Percentiles rank a stretch among this genome's conserved stretches.
phyloP scores from a whole-genome alignment of 2,329 filamentous ascomycete genomes.

The Nannizziopsis arthrosporioides region DNA sequence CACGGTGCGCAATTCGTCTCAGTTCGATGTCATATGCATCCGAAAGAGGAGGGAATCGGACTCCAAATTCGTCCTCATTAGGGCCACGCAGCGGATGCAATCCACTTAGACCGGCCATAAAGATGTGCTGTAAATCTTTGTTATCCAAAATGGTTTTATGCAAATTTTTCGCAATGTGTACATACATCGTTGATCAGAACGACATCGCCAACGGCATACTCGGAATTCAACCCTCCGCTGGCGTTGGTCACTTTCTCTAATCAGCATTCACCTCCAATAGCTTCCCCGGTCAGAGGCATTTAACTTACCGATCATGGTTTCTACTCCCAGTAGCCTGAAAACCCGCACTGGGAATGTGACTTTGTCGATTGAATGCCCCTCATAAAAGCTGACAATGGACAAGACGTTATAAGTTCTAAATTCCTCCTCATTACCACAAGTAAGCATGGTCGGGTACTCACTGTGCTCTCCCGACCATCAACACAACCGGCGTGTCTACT shows the following conservation, averaged over 20 bases:
- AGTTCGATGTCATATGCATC: constrained; percentile 55
- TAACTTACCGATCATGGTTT: constrained; percentile 44
- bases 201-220: constrained; percentile 53
- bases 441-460: constrained; percentile 30
- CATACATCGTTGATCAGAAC: constrained; percentile 53
- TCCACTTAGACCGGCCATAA: constrained; percentile 50
- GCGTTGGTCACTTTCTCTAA: constrained; percentile 49
- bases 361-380: constrained; percentile 52
- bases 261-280: neutral
- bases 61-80: constrained; percentile 51
- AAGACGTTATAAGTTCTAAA: neutral
- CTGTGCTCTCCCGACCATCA: constrained; percentile 56
- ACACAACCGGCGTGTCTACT: constrained; percentile 44
- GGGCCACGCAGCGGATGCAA: constrained; percentile 51
- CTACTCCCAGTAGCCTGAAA: constrained; percentile 50
- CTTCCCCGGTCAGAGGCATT: neutral
- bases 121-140: constrained; percentile 43
- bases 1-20: constrained; percentile 44
- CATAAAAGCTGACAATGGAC: constrained; percentile 47
- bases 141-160: constrained; percentile 12
- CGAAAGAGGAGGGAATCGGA: constrained; percentile 51
- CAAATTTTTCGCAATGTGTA: neutral
- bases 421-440: too few relatives aligned
- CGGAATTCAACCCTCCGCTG: constrained; percentile 53
- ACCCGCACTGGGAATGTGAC: constrained; percentile 55